Evolutionary conservation across 2,329 filamentous ascomycete species (phyloP).

Genomic region (Sclerotinia glacialis): DNA sequence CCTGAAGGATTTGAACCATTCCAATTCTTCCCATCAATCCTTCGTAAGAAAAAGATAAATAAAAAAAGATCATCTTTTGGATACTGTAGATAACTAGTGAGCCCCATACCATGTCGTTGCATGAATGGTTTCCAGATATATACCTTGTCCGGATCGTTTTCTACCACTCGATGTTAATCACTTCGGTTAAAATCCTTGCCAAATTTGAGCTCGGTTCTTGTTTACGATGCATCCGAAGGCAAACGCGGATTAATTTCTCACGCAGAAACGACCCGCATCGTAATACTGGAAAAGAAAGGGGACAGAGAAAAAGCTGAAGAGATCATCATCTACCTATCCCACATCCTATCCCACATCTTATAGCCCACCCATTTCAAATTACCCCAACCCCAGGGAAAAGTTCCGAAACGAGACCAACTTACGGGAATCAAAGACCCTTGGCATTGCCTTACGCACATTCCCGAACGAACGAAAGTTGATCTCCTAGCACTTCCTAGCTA

Average conservation of each 20-base stretch:
- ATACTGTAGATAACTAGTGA: not conserved
- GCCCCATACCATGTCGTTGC: constrained; percentile 6
- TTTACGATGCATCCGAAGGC: constrained; percentile 15
- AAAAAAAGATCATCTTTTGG: not conserved
- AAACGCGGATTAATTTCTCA: constrained; percentile 15
- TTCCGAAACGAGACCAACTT: constrained; percentile 19
- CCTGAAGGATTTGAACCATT: not conserved
- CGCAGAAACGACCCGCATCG: constrained; percentile 8
- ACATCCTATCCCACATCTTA: too few relatives aligned
- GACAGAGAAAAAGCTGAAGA: constrained; percentile 1
- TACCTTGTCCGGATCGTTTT: not conserved
- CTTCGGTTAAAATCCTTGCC: constrained; percentile 18
- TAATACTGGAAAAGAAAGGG: constrained; percentile 15
- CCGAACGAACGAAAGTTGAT: constrained; percentile 23
- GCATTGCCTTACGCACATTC: constrained; percentile 21
- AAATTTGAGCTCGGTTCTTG: constrained; percentile 14
- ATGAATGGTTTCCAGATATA: constrained; percentile 5
- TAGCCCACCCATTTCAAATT: constrained; percentile 10
- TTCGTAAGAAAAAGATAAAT: not conserved
- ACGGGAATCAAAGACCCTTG: constrained; percentile 18
- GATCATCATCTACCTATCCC: constrained; percentile 15
- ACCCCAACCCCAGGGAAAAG: constrained; percentile 14
- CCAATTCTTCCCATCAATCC: not conserved
- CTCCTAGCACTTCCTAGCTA: constrained; percentile 17
- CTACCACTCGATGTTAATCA: not conserved